Conservation (phyloP, 108 stramenopile genomes). For the Discostella pseudostelligera region DNA sequence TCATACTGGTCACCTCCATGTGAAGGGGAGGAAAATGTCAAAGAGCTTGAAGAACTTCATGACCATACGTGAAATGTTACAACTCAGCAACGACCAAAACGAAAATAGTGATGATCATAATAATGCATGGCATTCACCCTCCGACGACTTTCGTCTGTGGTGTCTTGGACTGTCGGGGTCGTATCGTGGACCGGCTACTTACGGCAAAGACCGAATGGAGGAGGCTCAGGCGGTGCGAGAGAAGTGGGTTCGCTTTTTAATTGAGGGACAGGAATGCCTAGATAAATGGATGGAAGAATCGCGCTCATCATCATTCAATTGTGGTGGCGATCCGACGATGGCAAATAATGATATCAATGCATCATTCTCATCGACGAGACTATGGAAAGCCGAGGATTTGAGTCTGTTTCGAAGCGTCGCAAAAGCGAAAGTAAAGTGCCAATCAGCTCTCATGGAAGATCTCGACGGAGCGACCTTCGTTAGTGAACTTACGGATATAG, state of each 20-base stretch:
- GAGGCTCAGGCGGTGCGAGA: slow-evolving; percentile 59
- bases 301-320: not conserved
- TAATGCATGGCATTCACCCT: slow-evolving; percentile 47
- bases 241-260: slow-evolving; percentile 62
- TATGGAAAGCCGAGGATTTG: slow-evolving; percentile 54
- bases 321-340: not conserved
- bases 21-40: slow-evolving; percentile 97
- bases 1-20: slow-evolving; percentile 97
- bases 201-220: slow-evolving; percentile 54
- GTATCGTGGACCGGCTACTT: slow-evolving; percentile 79
- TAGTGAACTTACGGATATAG: slow-evolving; percentile 48
- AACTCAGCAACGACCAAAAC: not conserved
- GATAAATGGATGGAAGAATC: not conserved
- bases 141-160: slow-evolving; percentile 90
- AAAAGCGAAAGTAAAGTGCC: slow-evolving; percentile 21
- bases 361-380: slow-evolving; percentile 14
- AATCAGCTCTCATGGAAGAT: slow-evolving; percentile 50
- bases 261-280: slow-evolving; percentile 64
- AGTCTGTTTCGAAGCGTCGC: slow-evolving; percentile 39
- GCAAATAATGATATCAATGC: not conserved
- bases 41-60: slow-evolving; percentile 98
- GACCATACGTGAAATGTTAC: slow-evolving; percentile 75
- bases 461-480: slow-evolving; percentile 67
- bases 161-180: slow-evolving; percentile 79
- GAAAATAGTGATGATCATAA: slow-evolving; percentile 3